Percentiles rank a stretch among this genome's conserved stretches.
Evolutionary conservation across 23 red algal genomes (phyloP).

Genomic region (Gracilaria domingensis): DNA sequence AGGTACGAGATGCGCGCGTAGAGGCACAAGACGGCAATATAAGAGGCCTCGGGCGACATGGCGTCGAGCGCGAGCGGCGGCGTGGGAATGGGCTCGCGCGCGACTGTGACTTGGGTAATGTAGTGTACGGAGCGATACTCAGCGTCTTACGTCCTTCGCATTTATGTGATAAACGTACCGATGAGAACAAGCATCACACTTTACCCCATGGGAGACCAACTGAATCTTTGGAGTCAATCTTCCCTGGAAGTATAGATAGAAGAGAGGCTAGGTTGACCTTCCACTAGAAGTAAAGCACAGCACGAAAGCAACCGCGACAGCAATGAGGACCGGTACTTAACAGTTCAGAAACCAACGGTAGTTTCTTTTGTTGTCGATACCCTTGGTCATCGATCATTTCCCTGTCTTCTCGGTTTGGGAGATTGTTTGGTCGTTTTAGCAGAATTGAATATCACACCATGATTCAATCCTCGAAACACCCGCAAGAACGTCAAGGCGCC

Average conservation of each 20-base stretch:
- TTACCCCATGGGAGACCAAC: no score
- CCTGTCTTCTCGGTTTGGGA: background rate
- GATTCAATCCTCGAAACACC: background rate
- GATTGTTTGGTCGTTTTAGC: no score
- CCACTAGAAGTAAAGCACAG: background rate
- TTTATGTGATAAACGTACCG: no score
- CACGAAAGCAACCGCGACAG: background rate
- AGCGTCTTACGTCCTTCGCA: no score
- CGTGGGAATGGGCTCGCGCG: no score
- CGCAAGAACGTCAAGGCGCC: background rate
- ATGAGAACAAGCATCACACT: no score
- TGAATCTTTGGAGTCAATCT: no score
- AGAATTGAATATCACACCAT: background rate
- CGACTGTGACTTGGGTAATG: no score
- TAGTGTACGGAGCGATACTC: no score
- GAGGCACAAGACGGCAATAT: slow-evolving; percentile 23
- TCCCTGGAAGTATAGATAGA: no score
- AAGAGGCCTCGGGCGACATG: slow-evolving; percentile 31
- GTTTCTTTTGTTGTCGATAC: background rate
- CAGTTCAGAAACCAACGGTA: background rate
- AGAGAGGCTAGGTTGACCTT: background rate
- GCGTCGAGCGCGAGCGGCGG: slow-evolving; percentile 31
- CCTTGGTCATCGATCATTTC: background rate
- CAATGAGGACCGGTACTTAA: background rate
- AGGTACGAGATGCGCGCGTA: slow-evolving; percentile 44